phyloP scores from a whole-genome alignment of 352 stramenopile genomes.

The Phytopythium montanum region DNA sequence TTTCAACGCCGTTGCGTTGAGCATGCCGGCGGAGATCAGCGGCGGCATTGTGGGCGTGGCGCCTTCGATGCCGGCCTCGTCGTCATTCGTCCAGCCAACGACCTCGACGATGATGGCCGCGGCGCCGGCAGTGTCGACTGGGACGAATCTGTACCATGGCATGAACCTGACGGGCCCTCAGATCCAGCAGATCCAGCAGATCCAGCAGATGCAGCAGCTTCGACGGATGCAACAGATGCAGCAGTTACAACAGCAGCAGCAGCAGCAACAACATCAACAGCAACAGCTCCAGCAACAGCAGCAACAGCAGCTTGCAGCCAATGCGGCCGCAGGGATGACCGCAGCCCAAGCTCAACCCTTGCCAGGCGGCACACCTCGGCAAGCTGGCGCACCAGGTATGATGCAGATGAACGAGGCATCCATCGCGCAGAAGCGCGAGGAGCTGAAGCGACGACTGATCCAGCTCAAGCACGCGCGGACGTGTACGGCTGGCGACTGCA shows the following conservation, averaged over 20 bases:
- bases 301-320: conserved; percentile 4
- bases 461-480: conserved; percentile 86
- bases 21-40: conserved; percentile 73
- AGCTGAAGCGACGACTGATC: conserved; percentile 80
- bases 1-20: conserved; percentile 59
- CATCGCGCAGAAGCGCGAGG: conserved; percentile 82
- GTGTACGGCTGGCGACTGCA: conserved; percentile 67
- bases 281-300: conserved; percentile 5
- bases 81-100: conserved; percentile 34
- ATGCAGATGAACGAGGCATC: conserved; percentile 76
- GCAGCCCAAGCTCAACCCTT: conserved; percentile 15
- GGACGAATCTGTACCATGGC: conserved; percentile 57
- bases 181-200: conserved; percentile 81
- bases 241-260: conserved; percentile 60
- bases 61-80: conserved; percentile 23
- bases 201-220: conserved; percentile 85
- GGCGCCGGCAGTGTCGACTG: conserved; percentile 22
- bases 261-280: conserved; percentile 21
- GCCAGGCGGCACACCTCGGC: conserved; percentile 23
- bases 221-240: conserved; percentile 78
- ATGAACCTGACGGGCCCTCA: conserved; percentile 78
- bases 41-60: conserved; percentile 18
- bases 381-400: conserved; percentile 27
- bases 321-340: conserved; percentile 9
- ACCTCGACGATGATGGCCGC: conserved; percentile 36